Percentiles rank a stretch among this genome's conserved stretches.
These are phyloP conservation scores for Colletotrichum sidae DNA, from an alignment of 2,329 filamentous ascomycete genomes.

Conservation along the genomic window DNA sequence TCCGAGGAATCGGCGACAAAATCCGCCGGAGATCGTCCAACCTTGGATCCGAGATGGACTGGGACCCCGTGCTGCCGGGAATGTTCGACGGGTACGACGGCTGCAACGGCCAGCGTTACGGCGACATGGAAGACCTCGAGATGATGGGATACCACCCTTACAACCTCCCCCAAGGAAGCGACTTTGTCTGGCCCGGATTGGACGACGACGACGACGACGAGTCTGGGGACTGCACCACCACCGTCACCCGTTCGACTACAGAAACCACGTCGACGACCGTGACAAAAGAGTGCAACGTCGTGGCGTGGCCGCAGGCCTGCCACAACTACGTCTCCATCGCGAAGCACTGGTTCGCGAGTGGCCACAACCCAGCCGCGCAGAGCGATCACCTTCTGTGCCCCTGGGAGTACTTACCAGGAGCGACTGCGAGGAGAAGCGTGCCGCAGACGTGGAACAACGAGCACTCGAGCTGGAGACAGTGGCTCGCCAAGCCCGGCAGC, in stretches of 20 bases:
- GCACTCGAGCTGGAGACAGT: background rate
- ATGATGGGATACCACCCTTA: background rate
- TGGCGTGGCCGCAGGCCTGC: constrained; percentile 1
- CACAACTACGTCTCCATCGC: constrained; percentile 5
- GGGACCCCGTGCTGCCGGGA: constrained; percentile 1
- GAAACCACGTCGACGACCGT: background rate
- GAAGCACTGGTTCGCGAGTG: constrained; percentile 3
- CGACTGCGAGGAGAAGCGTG: background rate
- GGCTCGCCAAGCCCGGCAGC: background rate
- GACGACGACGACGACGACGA: background rate
- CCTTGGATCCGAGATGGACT: background rate
- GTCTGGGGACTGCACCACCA: constrained; percentile 2
- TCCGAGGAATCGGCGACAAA: background rate
- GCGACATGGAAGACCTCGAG: background rate
- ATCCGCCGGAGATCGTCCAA: background rate
- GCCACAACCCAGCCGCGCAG: background rate
- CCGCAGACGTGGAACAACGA: background rate
- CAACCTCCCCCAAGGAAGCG: background rate
- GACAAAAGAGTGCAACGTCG: background rate
- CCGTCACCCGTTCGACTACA: background rate
- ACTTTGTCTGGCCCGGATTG: background rate
- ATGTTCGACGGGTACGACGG: constrained; percentile 7
- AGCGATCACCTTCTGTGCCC: constrained; percentile 4
- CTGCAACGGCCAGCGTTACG: background rate
- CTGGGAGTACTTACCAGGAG: background rate